Evolutionary conservation across 306 rosid species (phyloP).

Genomic region (Mimosa bimucronata): DNA sequence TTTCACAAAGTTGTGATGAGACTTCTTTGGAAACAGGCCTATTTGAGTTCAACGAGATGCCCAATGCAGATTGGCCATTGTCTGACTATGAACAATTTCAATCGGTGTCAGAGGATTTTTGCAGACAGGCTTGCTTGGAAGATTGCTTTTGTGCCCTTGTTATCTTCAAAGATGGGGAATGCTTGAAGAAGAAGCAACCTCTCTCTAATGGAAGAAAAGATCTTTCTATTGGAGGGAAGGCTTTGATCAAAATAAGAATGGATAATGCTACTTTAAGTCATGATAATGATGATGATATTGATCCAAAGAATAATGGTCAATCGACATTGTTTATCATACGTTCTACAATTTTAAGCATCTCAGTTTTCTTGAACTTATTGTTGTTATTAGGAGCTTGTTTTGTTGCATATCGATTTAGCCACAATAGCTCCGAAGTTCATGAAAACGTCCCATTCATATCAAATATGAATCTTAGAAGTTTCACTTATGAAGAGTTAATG

Average conservation of each 20-base stretch:
- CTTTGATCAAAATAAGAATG: no score
- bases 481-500: no score
- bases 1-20: conserved; percentile 43
- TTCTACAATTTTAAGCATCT: conserved; percentile 15
- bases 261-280: conserved; percentile 13
- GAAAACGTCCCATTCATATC: no score
- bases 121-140: conserved; percentile 35
- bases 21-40: not conserved
- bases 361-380: no score
- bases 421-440: no score
- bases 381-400: no score
- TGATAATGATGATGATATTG: not conserved
- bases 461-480: no score
- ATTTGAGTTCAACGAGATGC: conserved; percentile 25
- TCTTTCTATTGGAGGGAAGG: no score
- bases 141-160: conserved; percentile 24
- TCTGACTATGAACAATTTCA: not conserved
- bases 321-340: conserved; percentile 11
- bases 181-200: no score
- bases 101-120: conserved; percentile 33
- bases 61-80: conserved; percentile 1
- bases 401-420: no score
- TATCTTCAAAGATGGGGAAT: not conserved
- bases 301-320: not conserved
- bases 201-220: no score